Evolutionary conservation across 2,329 filamentous ascomycete species (phyloP), one percentile per base, ranked within the genome.

Genomic region (Penicillium corylophilum): DNA sequence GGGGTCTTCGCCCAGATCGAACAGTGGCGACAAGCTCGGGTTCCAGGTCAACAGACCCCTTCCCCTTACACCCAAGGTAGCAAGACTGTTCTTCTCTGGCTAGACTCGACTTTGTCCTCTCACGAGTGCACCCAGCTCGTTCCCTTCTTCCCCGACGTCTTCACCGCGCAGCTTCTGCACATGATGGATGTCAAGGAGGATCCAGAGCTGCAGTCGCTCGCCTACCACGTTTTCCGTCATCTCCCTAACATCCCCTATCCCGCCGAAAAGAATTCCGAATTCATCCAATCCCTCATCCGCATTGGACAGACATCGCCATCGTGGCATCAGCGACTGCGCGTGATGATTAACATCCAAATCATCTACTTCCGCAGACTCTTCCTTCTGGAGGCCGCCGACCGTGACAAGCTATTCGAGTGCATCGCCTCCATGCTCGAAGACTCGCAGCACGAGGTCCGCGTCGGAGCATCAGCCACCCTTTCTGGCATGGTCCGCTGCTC

Each of bases 111-210:
- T 15, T 79, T 99, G 3, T 90, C 89, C 2, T 95, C 90, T 0
- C 89, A 95, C 57, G 94, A 97, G 69, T 99, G 94, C 73, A 95
- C 85, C 0, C 88, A 94, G 67, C 82, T 99, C 13, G 84, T 95
- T 16, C 85, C 87, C 3, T 97, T 96, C 81, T 97, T 99, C 77
- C 88, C 91, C 0, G 82, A 89, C 31, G 80, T 88, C 0, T 93
- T 97, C 66, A 94, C 95, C 70, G 89, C 94, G 64, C 89, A 96
- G 69, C 82, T 99, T 13, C 77, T 99, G 46, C 92, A 99, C 77
- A 99, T 99, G 94, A 99, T 99, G 93, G 94, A 99, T 67, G 90
- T 99, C 70, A 97, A 97, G 71, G 94, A 99, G 71, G 94, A 99
- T 64, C 91, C 90, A 0, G 95, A 99, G 71, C 81, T 99, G 2